Percentiles rank a stretch among this genome's conserved stretches.
Evolutionary conservation across 2,329 filamentous ascomycete genomes (phyloP).

Genomic region (Trichoderma sp.): DNA sequence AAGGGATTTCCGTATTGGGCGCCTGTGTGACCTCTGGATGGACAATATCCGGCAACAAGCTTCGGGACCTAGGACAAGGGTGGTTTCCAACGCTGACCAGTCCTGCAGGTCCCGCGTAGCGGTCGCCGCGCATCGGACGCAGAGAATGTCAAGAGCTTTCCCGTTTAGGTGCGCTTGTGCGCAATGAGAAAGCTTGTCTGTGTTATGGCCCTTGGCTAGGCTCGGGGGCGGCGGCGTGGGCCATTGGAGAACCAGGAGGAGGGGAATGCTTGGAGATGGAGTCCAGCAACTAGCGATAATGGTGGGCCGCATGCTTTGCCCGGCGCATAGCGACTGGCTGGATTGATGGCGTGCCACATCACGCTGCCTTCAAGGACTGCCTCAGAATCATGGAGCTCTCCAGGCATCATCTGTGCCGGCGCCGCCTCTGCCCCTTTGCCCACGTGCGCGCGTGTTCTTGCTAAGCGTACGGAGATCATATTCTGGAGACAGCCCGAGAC

Average conservation of each 20-base stretch:
- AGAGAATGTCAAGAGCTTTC: constrained; percentile 38
- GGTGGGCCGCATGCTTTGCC: constrained; percentile 22
- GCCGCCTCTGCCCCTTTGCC: constrained; percentile 4
- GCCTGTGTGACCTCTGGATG: constrained; percentile 31
- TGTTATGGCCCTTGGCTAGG: constrained; percentile 6
- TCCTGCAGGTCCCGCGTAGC: constrained; percentile 28
- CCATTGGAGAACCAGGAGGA: neutral
- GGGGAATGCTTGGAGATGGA: constrained; percentile 5
- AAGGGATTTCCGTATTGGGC: constrained; percentile 36
- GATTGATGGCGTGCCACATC: constrained; percentile 17
- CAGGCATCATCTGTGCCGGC: constrained; percentile 11
- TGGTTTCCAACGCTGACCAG: constrained; percentile 15
- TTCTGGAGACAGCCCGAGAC: constrained; percentile 5
- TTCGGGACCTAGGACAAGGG: constrained; percentile 15
- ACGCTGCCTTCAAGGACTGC: neutral
- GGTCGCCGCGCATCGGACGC: constrained; percentile 34
- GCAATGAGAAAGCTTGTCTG: constrained; percentile 5
- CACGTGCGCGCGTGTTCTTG: constrained; percentile 10
- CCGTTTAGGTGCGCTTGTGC: constrained; percentile 33
- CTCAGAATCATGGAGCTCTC: constrained; percentile 17
- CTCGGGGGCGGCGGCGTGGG: constrained; percentile 21
- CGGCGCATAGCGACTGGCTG: constrained; percentile 19
- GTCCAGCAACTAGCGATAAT: neutral
- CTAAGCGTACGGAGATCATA: neutral
- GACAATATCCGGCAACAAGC: constrained; percentile 25